Percentiles rank a stretch among this genome's conserved stretches.
Evolutionary conservation across 148 eudicot genomes (phyloP).

Genomic region (Rhododendron griersonianum): DNA sequence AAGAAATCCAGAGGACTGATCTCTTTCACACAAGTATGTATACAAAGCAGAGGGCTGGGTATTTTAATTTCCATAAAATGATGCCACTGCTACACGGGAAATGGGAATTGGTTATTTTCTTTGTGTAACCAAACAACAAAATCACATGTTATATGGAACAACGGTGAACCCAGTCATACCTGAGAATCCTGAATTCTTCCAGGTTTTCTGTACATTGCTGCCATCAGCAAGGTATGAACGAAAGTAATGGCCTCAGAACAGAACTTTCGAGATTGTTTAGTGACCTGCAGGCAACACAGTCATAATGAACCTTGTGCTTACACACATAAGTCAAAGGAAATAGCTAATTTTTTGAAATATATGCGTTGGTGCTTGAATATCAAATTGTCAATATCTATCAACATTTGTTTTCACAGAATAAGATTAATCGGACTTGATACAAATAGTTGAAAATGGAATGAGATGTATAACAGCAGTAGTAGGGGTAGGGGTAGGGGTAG

Average conservation of each 20-base stretch:
- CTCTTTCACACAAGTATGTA: slow-evolving; percentile 39
- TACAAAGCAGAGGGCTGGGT: slow-evolving; percentile 43
- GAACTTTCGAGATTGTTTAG: slow-evolving; percentile 68
- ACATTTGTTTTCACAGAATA: neutral
- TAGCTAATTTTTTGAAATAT: neutral
- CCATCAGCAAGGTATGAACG: slow-evolving; percentile 52
- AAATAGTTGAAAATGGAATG: neutral
- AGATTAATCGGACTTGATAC: neutral
- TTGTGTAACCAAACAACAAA: neutral
- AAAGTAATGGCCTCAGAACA: slow-evolving; percentile 83
- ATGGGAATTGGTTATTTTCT: slow-evolving; percentile 3
- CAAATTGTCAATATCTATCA: neutral
- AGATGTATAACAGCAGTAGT: neutral
- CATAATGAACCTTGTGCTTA: neutral
- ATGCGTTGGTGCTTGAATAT: neutral
- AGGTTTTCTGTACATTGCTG: slow-evolving; percentile 49
- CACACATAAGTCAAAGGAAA: neutral
- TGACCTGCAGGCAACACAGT: slow-evolving; percentile 36
- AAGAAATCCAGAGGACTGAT: slow-evolving; percentile 64
- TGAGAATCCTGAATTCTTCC: slow-evolving; percentile 34
- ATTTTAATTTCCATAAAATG: slow-evolving; percentile 63
- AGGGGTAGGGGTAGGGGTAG: neutral
- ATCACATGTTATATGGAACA: neutral
- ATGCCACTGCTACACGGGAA: slow-evolving; percentile 28
- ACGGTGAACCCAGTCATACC: slow-evolving; percentile 31